A percentile compares a stretch with the other conserved stretches of the same genome.
Conservation (phyloP, 1,284 basidiomycete species). For the Marasmius tenuissimus region DNA sequence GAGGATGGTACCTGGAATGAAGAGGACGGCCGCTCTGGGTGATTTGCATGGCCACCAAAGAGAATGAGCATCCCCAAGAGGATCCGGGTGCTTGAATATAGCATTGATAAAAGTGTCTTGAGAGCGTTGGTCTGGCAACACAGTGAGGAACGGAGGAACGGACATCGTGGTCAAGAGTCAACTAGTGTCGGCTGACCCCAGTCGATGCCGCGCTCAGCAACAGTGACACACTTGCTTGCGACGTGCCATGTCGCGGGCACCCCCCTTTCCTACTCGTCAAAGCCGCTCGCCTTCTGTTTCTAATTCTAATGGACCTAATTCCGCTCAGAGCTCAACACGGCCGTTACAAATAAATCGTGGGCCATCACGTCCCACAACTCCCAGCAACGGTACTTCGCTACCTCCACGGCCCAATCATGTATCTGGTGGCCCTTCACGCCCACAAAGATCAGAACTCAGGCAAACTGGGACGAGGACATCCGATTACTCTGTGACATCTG, state of each 20-base stretch:
- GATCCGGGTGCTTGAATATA: constrained; percentile 35
- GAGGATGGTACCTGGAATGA: constrained; percentile 50
- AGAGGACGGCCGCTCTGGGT: constrained; percentile 44
- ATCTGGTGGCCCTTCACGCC: constrained; percentile 50
- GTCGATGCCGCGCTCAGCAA: neutral
- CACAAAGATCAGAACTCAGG: constrained; percentile 56
- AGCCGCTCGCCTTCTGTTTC: constrained; percentile 35
- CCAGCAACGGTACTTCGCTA: constrained; percentile 37
- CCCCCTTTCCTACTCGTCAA: constrained; percentile 49
- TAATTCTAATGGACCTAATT: constrained; percentile 29
- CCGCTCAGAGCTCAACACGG: constrained; percentile 36
- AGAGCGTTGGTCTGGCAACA: constrained; percentile 9
- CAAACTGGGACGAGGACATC: constrained; percentile 33
- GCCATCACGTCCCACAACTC: constrained; percentile 44
- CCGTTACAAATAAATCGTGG: constrained; percentile 56
- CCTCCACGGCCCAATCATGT: constrained; percentile 33
- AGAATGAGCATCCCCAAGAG: constrained; percentile 42
- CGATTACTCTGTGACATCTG: constrained; percentile 36
- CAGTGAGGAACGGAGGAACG: constrained; percentile 35
- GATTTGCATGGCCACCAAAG: constrained; percentile 52
- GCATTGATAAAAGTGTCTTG: constrained; percentile 27
- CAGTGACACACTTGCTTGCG: neutral
- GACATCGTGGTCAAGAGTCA: neutral
- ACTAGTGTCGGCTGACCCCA: neutral
- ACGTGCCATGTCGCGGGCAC: constrained; percentile 51